Base-by-base conservation (phyloP, 208 protist genomes). In the Trypanosoma lewisi region DNA sequence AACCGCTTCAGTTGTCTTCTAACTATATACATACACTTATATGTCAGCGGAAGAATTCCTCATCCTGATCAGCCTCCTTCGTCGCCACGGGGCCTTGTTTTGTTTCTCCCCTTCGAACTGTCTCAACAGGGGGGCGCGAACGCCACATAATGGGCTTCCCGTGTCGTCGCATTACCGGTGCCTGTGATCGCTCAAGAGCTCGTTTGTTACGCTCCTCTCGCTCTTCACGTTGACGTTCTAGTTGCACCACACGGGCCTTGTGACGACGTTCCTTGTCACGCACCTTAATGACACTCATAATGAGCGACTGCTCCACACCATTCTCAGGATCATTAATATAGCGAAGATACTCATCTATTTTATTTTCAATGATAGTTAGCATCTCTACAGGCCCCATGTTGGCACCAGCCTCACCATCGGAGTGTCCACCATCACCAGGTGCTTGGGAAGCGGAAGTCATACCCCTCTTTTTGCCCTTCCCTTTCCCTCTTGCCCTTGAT, bases 321-420 rank as follows among this genome's bases (percentile, higher is more conserved):
- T 89, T 85, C 60, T 73, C 58, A 9, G 80, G 69, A 53, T 91
- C 73, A 25, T 28, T 75, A 23, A 93, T 87, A 70, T 84, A 89
- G 33, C 82, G 89, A 64, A 89, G 84, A 50, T 87, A 89, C 75
- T 93, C 87, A 64, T 97, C 90, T 23, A 97, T 63, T 62, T 96
- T 96, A 59, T 85, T 94, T 58, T 97, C 93, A 58, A 97, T 92
- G 36, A 94, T 89, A 12, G 90, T 95, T 27, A 97, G 84, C 86
- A 97, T 94, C 56, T 92, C 87, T 12, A 97, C 76, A 2, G 90
- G 82, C 14, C 80, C 94, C 76, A 91, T 96, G 63, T 83, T 90
- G n/a, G 74, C 72, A 56, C 63, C 74, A 28, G 60, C 73, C 45
- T 63, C 77, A 47, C 42, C 36, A 14, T 66, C 49, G 67, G 44